A percentile compares a stretch with the other conserved stretches of the same genome.
These are phyloP conservation scores for Alternaria sp. DNA, from an alignment of 2,329 filamentous ascomycete genomes.

Conservation along the genomic window DNA sequence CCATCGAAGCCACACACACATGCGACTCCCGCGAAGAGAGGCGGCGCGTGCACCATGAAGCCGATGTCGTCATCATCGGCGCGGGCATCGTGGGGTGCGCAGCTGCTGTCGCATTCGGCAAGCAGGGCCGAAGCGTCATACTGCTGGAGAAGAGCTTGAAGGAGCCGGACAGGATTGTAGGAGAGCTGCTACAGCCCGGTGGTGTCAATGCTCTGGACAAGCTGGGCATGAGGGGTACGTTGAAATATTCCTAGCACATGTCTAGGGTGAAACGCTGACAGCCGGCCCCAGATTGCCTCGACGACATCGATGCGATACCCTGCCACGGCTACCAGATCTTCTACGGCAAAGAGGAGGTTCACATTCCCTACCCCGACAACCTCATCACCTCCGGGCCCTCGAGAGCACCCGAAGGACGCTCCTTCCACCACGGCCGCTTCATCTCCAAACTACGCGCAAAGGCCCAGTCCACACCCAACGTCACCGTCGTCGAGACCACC, in stretches of 20 bases:
- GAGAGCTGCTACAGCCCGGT: conserved; percentile 92
- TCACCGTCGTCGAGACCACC: conserved; percentile 90
- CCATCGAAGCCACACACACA: conserved; percentile 17
- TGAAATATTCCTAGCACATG: neutral
- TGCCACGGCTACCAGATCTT: conserved; percentile 88
- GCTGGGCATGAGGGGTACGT: conserved; percentile 68
- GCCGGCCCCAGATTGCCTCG: conserved; percentile 68
- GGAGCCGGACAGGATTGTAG: conserved; percentile 94
- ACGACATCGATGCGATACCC: conserved; percentile 84
- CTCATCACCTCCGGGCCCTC: conserved; percentile 47
- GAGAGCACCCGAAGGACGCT: conserved; percentile 69
- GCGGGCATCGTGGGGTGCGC: conserved; percentile 91
- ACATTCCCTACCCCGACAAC: conserved; percentile 78
- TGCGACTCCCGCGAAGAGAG: conserved; percentile 51
- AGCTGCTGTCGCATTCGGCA: conserved; percentile 80
- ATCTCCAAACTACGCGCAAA: conserved; percentile 80
- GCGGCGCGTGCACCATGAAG: conserved; percentile 63
- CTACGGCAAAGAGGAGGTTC: conserved; percentile 75
- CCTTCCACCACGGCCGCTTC: conserved; percentile 95
- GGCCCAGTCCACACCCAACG: conserved; percentile 77
- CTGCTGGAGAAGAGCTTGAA: conserved; percentile 87
- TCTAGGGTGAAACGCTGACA: conserved; percentile 12
- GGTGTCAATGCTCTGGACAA: conserved; percentile 81
- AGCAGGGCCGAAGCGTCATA: conserved; percentile 89
- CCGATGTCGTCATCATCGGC: conserved; percentile 89